These are phyloP conservation scores for Xerocomus amazonicus DNA, from an alignment of 1,284 basidiomycete species.

Conservation along the genomic window DNA sequence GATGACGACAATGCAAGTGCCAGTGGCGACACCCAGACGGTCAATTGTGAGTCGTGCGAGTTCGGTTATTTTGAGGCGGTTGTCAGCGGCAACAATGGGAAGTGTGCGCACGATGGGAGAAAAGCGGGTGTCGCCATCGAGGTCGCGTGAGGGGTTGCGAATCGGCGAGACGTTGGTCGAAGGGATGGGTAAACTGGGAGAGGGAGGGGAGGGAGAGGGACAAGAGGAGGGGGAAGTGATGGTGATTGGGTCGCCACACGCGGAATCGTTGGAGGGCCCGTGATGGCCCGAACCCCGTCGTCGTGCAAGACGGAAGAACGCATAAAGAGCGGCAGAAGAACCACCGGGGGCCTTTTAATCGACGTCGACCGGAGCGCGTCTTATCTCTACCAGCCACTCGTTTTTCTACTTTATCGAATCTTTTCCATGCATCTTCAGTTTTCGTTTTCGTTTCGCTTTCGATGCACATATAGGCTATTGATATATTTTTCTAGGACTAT, in stretches of 20 bases:
- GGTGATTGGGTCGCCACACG: conserved; percentile 16
- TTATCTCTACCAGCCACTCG: too few species aligned
- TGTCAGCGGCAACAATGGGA: conserved; percentile 20
- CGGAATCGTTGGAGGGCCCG: conserved; percentile 1
- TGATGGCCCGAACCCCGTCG: background rate
- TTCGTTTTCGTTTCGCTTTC: too few species aligned
- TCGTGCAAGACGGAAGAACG: background rate
- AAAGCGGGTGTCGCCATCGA: background rate
- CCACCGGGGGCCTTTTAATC: too few species aligned
- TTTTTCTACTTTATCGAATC: too few species aligned
- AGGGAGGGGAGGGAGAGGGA: background rate
- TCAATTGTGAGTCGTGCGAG: conserved; percentile 29
- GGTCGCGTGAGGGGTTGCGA: conserved; percentile 1
- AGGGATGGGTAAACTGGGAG: background rate
- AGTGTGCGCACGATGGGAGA: background rate
- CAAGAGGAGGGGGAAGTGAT: conserved; percentile 19
- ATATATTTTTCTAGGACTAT: too few species aligned
- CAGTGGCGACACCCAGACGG: background rate
- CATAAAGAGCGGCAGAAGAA: background rate
- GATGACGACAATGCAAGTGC: background rate
- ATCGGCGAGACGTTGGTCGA: background rate
- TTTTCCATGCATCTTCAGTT: too few species aligned
- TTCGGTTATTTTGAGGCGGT: conserved; percentile 24
- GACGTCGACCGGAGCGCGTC: too few species aligned
- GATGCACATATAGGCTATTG: too few species aligned